phyloP scores from a whole-genome alignment of 495 filamentous ascomycete genomes.

The Aspergillus carlsbadensis region DNA sequence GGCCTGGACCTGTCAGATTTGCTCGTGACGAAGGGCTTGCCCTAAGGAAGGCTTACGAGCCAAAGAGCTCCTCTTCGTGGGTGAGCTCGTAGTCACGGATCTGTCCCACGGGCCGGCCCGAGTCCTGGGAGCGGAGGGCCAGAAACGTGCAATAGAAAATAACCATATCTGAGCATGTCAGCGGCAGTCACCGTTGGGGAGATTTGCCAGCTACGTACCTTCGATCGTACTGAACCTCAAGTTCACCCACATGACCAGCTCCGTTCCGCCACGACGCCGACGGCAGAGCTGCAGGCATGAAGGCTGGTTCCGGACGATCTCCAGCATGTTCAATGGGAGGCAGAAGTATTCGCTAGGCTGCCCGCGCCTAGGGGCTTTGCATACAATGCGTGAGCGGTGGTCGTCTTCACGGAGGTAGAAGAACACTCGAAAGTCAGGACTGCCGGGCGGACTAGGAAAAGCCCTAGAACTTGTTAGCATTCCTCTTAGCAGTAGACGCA shows the following conservation, averaged over 20 bases:
- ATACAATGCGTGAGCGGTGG: slow-evolving; percentile 57
- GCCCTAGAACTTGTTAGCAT: slow-evolving; percentile 26
- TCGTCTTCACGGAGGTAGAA: slow-evolving; percentile 56
- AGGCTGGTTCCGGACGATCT: slow-evolving; percentile 50
- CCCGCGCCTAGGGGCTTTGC: slow-evolving; percentile 42
- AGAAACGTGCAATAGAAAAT: slow-evolving; percentile 76
- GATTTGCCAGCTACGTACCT: slow-evolving; percentile 36
- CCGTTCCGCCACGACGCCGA: slow-evolving; percentile 38
- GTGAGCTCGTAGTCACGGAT: slow-evolving; percentile 60
- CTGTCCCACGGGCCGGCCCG: slow-evolving; percentile 45
- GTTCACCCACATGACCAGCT: slow-evolving; percentile 54
- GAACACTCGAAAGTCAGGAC: slow-evolving; percentile 50
- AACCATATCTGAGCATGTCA: slow-evolving; percentile 59
- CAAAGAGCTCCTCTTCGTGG: slow-evolving; percentile 65
- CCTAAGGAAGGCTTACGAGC: slow-evolving; percentile 58
- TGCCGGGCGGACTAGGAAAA: slow-evolving; percentile 34
- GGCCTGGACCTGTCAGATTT: slow-evolving; percentile 41
- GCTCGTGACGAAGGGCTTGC: too few relatives aligned
- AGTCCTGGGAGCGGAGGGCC: slow-evolving; percentile 70
- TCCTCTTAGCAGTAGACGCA: too few relatives aligned
- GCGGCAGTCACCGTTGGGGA: neutral
- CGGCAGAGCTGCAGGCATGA: slow-evolving; percentile 57
- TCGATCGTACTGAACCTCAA: slow-evolving; percentile 60
- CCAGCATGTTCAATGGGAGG: slow-evolving; percentile 51
- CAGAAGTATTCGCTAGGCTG: slow-evolving; percentile 44